These are phyloP conservation scores for Amylostereum areolatum DNA, from an alignment of 1,284 basidiomycete species.

Conservation along the genomic window DNA sequence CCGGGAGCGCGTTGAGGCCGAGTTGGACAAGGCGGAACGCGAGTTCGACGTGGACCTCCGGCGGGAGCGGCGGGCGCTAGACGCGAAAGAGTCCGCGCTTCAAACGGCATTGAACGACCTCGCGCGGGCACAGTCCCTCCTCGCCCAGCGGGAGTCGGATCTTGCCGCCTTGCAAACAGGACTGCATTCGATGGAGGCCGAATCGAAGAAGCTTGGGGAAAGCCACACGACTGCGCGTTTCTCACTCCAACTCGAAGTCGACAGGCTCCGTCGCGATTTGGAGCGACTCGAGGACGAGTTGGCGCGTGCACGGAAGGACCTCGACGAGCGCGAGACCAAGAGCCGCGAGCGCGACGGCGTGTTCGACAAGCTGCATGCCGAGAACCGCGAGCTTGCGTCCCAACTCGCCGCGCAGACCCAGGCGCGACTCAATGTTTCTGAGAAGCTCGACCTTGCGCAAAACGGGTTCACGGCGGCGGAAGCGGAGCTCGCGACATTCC, in stretches of 20 bases:
- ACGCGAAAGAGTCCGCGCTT: slow-evolving; percentile 62
- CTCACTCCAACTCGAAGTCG: slow-evolving; percentile 87
- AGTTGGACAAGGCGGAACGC: slow-evolving; percentile 47
- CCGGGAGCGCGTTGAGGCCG: slow-evolving; percentile 51
- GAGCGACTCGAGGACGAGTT: slow-evolving; percentile 80
- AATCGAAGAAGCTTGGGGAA: slow-evolving; percentile 74
- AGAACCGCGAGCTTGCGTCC: slow-evolving; percentile 72
- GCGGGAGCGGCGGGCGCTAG: slow-evolving; percentile 52
- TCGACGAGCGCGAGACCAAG: slow-evolving; percentile 62
- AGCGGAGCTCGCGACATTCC: slow-evolving; percentile 51
- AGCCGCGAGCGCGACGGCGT: slow-evolving; percentile 63
- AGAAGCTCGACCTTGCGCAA: slow-evolving; percentile 77
- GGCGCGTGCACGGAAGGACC: slow-evolving; percentile 64
- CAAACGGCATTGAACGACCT: slow-evolving; percentile 58
- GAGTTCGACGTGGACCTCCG: slow-evolving; percentile 56
- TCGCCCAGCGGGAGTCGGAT: slow-evolving; percentile 68
- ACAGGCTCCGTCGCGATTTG: slow-evolving; percentile 82
- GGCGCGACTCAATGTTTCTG: slow-evolving; percentile 74
- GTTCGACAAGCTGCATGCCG: slow-evolving; percentile 69
- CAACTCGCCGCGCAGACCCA: slow-evolving; percentile 82
- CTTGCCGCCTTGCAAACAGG: slow-evolving; percentile 69
- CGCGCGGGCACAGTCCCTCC: slow-evolving; percentile 51
- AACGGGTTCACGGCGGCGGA: slow-evolving; percentile 59
- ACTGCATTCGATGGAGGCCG: slow-evolving; percentile 58
- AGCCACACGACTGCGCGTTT: slow-evolving; percentile 78